Percentiles rank a stretch among this genome's conserved stretches.
phyloP scores from a whole-genome alignment of 306 rosid species.

The Dryas drummondii region DNA sequence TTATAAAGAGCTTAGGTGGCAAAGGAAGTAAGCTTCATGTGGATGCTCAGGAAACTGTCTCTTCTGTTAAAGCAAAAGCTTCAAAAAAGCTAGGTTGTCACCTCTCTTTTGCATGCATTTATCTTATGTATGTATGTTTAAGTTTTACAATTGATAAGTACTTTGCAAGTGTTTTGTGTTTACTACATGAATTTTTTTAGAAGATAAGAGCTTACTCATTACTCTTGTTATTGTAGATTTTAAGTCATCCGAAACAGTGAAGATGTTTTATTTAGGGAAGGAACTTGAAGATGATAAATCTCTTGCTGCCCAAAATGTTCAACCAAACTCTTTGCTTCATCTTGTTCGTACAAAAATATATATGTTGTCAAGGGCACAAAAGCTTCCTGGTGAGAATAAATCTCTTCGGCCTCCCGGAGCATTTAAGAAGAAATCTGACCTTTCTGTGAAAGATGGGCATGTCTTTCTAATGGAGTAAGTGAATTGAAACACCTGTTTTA shows the following conservation, averaged over 20 bases:
- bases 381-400: slow-evolving; percentile 84
- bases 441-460: slow-evolving; percentile 93
- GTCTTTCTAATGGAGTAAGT: slow-evolving; percentile 95
- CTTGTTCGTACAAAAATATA: slow-evolving; percentile 85
- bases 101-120: slow-evolving; percentile 18
- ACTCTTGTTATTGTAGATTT: slow-evolving; percentile 54
- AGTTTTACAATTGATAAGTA: background rate
- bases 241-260: slow-evolving; percentile 73
- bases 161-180: background rate
- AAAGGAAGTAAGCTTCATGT: slow-evolving; percentile 85
- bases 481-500: slow-evolving; percentile 17
- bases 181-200: background rate
- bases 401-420: slow-evolving; percentile 96
- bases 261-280: slow-evolving; percentile 68
- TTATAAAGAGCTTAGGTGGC: slow-evolving; percentile 93
- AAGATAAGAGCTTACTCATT: background rate
- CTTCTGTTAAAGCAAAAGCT: slow-evolving; percentile 80
- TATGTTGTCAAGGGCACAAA: slow-evolving; percentile 76
- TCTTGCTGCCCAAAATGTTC: slow-evolving; percentile 79
- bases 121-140: slow-evolving; percentile 14
- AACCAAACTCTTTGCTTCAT: slow-evolving; percentile 85
- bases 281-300: slow-evolving; percentile 79
- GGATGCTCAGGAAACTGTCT: slow-evolving; percentile 72
- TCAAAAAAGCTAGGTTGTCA: slow-evolving; percentile 93
- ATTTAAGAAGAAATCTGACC: slow-evolving; percentile 94